These are phyloP conservation scores for Zygotorulaspora florentina DNA, from an alignment of 805 yeast species.

Conservation along the genomic window DNA sequence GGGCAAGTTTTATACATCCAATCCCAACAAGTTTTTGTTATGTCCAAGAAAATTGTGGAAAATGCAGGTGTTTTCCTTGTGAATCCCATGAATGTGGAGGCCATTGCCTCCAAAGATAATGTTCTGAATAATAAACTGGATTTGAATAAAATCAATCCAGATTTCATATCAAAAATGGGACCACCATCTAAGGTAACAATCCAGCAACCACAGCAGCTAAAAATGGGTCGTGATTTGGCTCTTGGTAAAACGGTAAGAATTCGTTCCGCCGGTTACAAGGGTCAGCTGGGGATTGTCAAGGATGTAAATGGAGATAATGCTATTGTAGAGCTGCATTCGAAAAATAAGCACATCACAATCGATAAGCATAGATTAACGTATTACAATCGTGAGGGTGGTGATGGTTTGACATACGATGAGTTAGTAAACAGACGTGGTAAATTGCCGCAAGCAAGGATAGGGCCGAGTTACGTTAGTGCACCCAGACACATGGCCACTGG, in stretches of 20 bases:
- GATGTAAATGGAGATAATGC: conserved; percentile 92
- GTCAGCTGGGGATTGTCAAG: conserved; percentile 86
- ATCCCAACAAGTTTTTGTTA: conserved; percentile 72
- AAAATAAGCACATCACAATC: conserved; percentile 81
- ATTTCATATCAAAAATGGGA: conserved; percentile 40
- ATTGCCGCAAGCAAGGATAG: conserved; percentile 36
- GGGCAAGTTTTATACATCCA: conserved; percentile 86
- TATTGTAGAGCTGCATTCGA: conserved; percentile 89
- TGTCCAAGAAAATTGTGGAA: conserved; percentile 73
- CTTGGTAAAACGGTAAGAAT: conserved; percentile 82
- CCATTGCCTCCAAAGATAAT: conserved; percentile 80
- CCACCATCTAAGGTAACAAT: conserved; percentile 51
- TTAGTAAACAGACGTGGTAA: conserved; percentile 53
- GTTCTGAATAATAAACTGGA: conserved; percentile 49
- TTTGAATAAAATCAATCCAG: conserved; percentile 83
- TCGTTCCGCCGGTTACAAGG: conserved; percentile 89
- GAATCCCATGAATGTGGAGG: conserved; percentile 68
- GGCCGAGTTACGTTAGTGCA: conserved; percentile 35
- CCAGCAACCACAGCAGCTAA: conserved; percentile 45
- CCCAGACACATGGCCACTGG: conserved; percentile 35
- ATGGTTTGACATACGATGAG: conserved; percentile 71
- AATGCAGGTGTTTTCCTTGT: conserved; percentile 90
- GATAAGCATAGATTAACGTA: conserved; percentile 76
- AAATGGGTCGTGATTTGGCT: conserved; percentile 75
- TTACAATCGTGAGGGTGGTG: conserved; percentile 57